These are phyloP conservation scores for Elongisporangium anandrum DNA, from an alignment of 352 stramenopile species.

Conservation along the genomic window DNA sequence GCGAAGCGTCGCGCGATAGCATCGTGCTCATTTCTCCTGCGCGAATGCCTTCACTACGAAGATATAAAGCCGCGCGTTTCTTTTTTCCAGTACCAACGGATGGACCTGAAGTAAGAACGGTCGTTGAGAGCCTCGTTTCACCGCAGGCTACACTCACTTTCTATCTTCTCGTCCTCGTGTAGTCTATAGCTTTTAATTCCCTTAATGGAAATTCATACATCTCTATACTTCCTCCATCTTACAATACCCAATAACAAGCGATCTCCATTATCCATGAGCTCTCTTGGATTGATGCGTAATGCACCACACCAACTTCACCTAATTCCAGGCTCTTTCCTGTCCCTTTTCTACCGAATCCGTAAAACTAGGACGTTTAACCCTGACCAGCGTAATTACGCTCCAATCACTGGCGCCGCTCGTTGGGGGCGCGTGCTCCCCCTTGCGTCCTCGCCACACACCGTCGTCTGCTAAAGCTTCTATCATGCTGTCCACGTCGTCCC, in stretches of 20 bases:
- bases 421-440: constrained; percentile 3
- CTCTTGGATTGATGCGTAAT: background rate
- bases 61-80: background rate
- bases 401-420: constrained; percentile 11
- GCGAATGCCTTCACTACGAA: background rate
- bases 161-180: background rate
- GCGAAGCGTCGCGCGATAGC: background rate
- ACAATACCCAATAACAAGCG: background rate
- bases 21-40: background rate
- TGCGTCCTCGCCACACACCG: constrained; percentile 10
- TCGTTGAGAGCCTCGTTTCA: background rate
- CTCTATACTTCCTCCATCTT: background rate
- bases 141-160: too few relatives aligned
- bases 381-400: constrained; percentile 12
- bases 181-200: constrained; percentile 1
- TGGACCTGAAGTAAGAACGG: background rate
- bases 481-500: constrained; percentile 54
- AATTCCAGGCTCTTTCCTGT: background rate
- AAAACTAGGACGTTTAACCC: background rate
- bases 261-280: too few relatives aligned
- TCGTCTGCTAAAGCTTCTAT: constrained; percentile 2
- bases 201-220: constrained; percentile 1
- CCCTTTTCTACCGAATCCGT: background rate
- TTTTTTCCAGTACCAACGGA: background rate
- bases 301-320: background rate